Base-by-base conservation (phyloP, 495 filamentous ascomycete genomes). In the Neurospora cerealis region DNA sequence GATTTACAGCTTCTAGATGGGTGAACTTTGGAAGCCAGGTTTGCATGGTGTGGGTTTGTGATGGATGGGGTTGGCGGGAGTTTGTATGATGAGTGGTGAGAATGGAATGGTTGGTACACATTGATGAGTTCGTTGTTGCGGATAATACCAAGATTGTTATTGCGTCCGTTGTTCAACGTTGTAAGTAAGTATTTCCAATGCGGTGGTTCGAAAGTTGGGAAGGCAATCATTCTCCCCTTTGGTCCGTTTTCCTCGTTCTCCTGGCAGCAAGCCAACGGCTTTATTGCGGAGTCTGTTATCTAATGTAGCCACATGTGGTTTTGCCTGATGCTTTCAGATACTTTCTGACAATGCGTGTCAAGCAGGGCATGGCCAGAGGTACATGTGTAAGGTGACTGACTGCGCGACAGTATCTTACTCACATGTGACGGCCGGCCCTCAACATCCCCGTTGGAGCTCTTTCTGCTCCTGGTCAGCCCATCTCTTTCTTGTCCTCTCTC, bases 1-100 rank as follows among this genome's bases (percentile, higher is more conserved):
- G 76, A 83, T 90, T 62, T 79, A 87, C 74, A 84, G 79, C 66
- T 91, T 90, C 78, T 90, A 75, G 73, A 28, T 37, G 15, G 6
- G 1, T 34, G 28, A 11, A 39, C 8, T 10, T 9, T 0, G 6
- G 28, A 24, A 9, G 24, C 6, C 54, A 19, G 3, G 54, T 62
- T 71, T 60, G 41, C 3, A 13, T 48, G 70, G 41, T 62, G 11
- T 34, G 54, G 1, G 3, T 9, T 62, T 9, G 28, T 34, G 6
- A 0, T 28, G 21, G 13, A 34, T 34, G 28, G 54, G 15, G 2
- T 60, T 54, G 46, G 21, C 5, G 21, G 24, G 48, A 60, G 11
- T 32, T 28, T 66, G 54, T 66, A 34, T 66, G 28, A 34, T 34
- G 54, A 34, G 0, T 36, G 28, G 28, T 10, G 28, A 4, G 15